Evolutionary conservation across 306 rosid species (phyloP).

Genomic region (Trifolium repens): DNA sequence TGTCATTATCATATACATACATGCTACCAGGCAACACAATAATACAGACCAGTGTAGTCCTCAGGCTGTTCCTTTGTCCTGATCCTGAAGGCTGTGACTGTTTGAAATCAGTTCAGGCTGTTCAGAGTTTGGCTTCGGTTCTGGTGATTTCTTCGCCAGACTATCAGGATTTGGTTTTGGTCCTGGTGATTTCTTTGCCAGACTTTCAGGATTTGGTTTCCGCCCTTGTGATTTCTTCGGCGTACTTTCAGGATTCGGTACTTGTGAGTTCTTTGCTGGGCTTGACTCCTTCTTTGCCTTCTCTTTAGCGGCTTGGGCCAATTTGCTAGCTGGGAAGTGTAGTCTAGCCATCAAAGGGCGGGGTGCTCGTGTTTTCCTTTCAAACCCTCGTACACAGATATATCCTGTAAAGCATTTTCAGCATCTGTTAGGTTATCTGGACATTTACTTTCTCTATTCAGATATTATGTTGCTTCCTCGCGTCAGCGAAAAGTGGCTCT

Average conservation of each 20-base stretch:
- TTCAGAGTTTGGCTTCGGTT: slow-evolving; percentile 8
- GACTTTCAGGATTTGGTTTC: slow-evolving; percentile 5
- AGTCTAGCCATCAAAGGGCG: slow-evolving; percentile 84
- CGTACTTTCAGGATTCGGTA: neutral
- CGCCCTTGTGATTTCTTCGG: slow-evolving; percentile 12
- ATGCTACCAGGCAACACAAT: slow-evolving; percentile 40
- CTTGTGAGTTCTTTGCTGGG: neutral
- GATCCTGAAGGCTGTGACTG: slow-evolving; percentile 35
- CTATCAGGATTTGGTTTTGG: slow-evolving; percentile 1
- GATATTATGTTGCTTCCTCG: neutral
- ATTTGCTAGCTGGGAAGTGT: slow-evolving; percentile 82
- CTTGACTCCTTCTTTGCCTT: slow-evolving; percentile 43
- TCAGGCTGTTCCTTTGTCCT: slow-evolving; percentile 31
- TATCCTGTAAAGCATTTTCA: slow-evolving; percentile 63
- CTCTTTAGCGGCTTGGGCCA: slow-evolving; percentile 47
- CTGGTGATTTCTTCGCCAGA: neutral
- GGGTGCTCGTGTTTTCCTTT: slow-evolving; percentile 65
- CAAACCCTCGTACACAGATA: slow-evolving; percentile 91
- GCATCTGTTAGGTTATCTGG: slow-evolving; percentile 7
- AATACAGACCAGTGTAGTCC: slow-evolving; percentile 36
- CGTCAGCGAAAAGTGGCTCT: slow-evolving; percentile 13
- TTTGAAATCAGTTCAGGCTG: slow-evolving; percentile 34
- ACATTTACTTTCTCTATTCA: slow-evolving; percentile 28
- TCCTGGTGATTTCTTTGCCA: neutral
- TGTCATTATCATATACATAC: slow-evolving; percentile 36